Conservation (phyloP, 768 basidiomycete species). For the Serendipita vermifera region DNA sequence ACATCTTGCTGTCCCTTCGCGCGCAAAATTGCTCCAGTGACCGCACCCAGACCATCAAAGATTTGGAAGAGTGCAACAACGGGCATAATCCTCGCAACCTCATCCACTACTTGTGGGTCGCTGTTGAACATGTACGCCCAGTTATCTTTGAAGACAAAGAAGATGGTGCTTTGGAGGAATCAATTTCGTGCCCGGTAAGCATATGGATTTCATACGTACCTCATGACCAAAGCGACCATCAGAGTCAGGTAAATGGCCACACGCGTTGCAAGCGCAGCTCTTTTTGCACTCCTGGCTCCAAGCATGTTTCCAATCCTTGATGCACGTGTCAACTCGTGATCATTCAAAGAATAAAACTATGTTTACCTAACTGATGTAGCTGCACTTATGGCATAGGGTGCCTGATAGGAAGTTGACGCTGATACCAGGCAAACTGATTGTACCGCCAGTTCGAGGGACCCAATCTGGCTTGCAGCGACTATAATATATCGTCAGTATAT, state of each 20-base stretch:
- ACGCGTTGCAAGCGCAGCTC: slow-evolving; percentile 56
- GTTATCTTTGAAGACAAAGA: slow-evolving; percentile 45
- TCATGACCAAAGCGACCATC: slow-evolving; percentile 48
- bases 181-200: background rate
- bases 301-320: slow-evolving; percentile 75
- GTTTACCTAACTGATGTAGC: slow-evolving; percentile 70
- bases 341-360: background rate
- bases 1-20: slow-evolving; percentile 63
- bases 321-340: background rate
- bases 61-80: slow-evolving; percentile 72
- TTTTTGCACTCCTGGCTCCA: slow-evolving; percentile 60
- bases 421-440: slow-evolving; percentile 78
- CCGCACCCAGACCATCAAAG: slow-evolving; percentile 61
- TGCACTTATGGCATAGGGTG: slow-evolving; percentile 68
- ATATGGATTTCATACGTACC: slow-evolving; percentile 28
- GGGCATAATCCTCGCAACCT: slow-evolving; percentile 60
- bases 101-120: slow-evolving; percentile 41
- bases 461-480: slow-evolving; percentile 38
- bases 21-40: slow-evolving; percentile 66
- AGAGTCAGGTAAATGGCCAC: slow-evolving; percentile 56
- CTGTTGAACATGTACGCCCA: slow-evolving; percentile 70
- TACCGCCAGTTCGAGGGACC: slow-evolving; percentile 68
- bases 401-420: slow-evolving; percentile 64
- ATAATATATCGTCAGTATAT: slow-evolving; percentile 12
- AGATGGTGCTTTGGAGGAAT: slow-evolving; percentile 31